Conservation (phyloP, 192 early-diverging fungal genomes). For the Coemansia sp. region DNA sequence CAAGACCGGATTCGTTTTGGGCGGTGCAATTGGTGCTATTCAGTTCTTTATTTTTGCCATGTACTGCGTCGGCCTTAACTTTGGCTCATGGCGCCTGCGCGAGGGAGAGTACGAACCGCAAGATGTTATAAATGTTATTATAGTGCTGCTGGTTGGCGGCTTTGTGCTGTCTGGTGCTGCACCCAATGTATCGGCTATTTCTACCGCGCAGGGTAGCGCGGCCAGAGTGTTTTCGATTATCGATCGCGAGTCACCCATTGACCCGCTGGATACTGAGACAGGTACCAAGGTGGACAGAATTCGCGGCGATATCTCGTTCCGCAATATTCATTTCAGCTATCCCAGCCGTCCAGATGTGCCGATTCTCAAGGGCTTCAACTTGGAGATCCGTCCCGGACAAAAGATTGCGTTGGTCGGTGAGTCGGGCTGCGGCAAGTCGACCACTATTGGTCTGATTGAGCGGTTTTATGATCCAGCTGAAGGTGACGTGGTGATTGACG, state of each 20-base stretch:
- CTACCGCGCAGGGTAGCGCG: conserved; percentile 75
- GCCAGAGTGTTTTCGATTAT: conserved; percentile 77
- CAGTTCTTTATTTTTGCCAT: conserved; percentile 72
- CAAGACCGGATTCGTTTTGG: conserved; percentile 60
- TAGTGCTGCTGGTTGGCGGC: conserved; percentile 81
- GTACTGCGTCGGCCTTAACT: conserved; percentile 79
- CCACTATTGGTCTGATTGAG: conserved; percentile 78
- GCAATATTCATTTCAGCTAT: conserved; percentile 80
- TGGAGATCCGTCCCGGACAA: conserved; percentile 74
- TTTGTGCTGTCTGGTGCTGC: conserved; percentile 55
- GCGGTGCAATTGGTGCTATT: conserved; percentile 67
- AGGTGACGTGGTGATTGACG: conserved; percentile 73
- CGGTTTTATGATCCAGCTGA: conserved; percentile 75
- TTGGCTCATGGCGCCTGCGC: conserved; percentile 63
- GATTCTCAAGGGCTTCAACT: conserved; percentile 73
- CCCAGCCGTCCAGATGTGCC: conserved; percentile 78
- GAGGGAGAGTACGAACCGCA: conserved; percentile 41
- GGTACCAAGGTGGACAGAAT: conserved; percentile 46
- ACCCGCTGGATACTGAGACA: conserved; percentile 48
- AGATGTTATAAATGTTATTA: conserved; percentile 75
- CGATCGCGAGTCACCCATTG: conserved; percentile 76
- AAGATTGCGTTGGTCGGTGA: conserved; percentile 88
- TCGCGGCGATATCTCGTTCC: conserved; percentile 70
- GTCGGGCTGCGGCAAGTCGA: conserved; percentile 86
- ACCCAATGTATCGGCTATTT: conserved; percentile 69